A percentile compares a stretch with the other conserved stretches of the same genome.
Conservation (phyloP, 1,139 yeast genomes). For the Tardiomyces digboiensis region DNA sequence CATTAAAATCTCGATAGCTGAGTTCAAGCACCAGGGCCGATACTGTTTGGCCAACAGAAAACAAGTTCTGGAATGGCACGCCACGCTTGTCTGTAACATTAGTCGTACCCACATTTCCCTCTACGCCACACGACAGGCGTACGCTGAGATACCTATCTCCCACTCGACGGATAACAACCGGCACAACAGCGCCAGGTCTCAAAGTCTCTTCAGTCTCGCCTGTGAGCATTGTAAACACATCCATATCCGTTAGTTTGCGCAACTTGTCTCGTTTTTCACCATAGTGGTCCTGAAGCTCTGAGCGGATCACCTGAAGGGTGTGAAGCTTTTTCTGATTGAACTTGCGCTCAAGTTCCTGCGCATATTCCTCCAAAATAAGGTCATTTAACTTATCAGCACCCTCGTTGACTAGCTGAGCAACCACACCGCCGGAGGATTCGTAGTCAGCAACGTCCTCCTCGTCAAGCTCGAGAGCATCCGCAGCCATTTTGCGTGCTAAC, state of each 20-base stretch:
- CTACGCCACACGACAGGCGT: slow-evolving; percentile 66
- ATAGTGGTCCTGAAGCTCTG: slow-evolving; percentile 78
- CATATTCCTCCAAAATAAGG: slow-evolving; percentile 82
- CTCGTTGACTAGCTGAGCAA: slow-evolving; percentile 70
- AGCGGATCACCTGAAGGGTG: slow-evolving; percentile 78
- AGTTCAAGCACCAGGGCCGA: slow-evolving; percentile 70
- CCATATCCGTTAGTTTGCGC: slow-evolving; percentile 56
- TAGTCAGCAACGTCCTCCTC: slow-evolving; percentile 86
- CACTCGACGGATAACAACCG: slow-evolving; percentile 56
- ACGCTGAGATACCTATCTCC: slow-evolving; percentile 44
- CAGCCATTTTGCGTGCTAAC: slow-evolving; percentile 93
- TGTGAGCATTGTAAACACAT: slow-evolving; percentile 81
- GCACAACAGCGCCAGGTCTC: slow-evolving; percentile 62
- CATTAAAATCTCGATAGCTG: slow-evolving; percentile 63
- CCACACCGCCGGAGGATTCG: slow-evolving; percentile 73
- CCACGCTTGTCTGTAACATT: slow-evolving; percentile 50
- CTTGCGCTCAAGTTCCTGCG: slow-evolving; percentile 77
- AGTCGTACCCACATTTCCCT: slow-evolving; percentile 59
- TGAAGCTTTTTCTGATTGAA: slow-evolving; percentile 73
- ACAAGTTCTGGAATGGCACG: slow-evolving; percentile 35
- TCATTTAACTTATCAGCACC: slow-evolving; percentile 84
- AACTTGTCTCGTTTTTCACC: slow-evolving; percentile 75
- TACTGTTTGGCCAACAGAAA: slow-evolving; percentile 67
- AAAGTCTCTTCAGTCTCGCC: slow-evolving; percentile 73
- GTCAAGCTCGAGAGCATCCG: slow-evolving; percentile 92